A percentile compares a stretch with the other conserved stretches of the same genome.
phyloP scores from a whole-genome alignment of 1,139 yeast species.

The Diutina catenulata region DNA sequence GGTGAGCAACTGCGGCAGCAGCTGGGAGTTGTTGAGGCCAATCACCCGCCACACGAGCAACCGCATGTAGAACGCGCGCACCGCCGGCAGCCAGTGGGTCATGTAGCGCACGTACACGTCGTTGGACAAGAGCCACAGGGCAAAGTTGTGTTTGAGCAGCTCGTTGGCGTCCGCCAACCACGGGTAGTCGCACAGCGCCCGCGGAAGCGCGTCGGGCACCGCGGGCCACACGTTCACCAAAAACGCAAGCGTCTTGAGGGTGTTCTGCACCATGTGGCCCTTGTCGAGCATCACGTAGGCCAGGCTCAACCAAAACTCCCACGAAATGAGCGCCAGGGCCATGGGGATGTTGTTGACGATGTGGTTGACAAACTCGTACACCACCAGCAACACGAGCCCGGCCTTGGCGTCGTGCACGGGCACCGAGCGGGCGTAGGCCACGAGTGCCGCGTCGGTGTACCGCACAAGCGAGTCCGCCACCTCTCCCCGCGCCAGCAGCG shows the following conservation, averaged over 20 bases:
- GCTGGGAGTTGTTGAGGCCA: conserved; percentile 34
- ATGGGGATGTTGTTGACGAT: conserved; percentile 21
- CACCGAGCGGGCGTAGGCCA: conserved; percentile 27
- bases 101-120: conserved; percentile 44
- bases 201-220: conserved; percentile 32
- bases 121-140: conserved; percentile 42
- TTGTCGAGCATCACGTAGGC: conserved; percentile 41
- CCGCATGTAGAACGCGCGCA: conserved; percentile 57
- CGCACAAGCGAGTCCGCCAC: conserved; percentile 6
- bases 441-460: conserved; percentile 22
- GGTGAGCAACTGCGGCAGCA: conserved; percentile 21
- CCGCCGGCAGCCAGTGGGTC: conserved; percentile 72
- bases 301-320: conserved; percentile 71
- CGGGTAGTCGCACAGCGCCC: conserved; percentile 5
- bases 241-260: conserved; percentile 52
- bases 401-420: conserved; percentile 35
- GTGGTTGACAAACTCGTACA: conserved; percentile 34
- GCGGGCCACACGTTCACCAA: conserved; percentile 66
- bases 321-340: conserved; percentile 21
- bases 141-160: conserved; percentile 34
- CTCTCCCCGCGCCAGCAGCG: not conserved
- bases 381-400: conserved; percentile 33
- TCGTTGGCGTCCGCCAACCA: conserved; percentile 28
- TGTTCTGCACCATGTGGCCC: conserved; percentile 52
- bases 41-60: conserved; percentile 58